phyloP scores from a whole-genome alignment of 345 rosid species.

The Gossypium herbaceum region DNA sequence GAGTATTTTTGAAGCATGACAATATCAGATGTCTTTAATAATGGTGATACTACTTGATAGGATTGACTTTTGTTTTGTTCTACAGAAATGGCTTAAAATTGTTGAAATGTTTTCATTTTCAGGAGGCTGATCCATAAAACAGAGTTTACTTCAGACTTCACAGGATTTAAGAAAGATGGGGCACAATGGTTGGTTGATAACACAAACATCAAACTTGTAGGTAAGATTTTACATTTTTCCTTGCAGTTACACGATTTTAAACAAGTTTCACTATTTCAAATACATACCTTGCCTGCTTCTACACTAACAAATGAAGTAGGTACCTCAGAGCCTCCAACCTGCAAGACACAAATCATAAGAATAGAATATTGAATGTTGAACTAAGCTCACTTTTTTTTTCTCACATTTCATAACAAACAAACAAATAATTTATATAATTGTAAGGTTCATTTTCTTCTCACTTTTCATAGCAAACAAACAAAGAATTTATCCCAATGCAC shows the following conservation, averaged over 20 bases:
- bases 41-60: no score
- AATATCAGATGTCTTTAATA: no score
- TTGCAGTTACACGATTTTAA: not conserved
- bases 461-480: not conserved
- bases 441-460: not conserved
- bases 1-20: no score
- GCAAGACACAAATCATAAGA: not conserved
- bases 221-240: slow-evolving; percentile 22
- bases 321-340: slow-evolving; percentile 33
- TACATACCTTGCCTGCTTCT: slow-evolving; percentile 49
- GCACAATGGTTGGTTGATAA: slow-evolving; percentile 42
- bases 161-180: slow-evolving; percentile 36
- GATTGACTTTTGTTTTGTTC: no score
- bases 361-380: not conserved
- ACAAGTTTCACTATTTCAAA: not conserved
- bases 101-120: not conserved
- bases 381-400: not conserved
- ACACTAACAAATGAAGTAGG: slow-evolving; percentile 37
- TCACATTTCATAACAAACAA: not conserved
- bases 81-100: no score
- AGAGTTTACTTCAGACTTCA: slow-evolving; percentile 33
- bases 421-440: not conserved
- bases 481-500: not conserved
- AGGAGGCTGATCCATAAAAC: slow-evolving; percentile 37
- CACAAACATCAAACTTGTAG: slow-evolving; percentile 41